Base-by-base conservation (phyloP, 352 stramenopile genomes). In the Phytophthora pistaciae region DNA sequence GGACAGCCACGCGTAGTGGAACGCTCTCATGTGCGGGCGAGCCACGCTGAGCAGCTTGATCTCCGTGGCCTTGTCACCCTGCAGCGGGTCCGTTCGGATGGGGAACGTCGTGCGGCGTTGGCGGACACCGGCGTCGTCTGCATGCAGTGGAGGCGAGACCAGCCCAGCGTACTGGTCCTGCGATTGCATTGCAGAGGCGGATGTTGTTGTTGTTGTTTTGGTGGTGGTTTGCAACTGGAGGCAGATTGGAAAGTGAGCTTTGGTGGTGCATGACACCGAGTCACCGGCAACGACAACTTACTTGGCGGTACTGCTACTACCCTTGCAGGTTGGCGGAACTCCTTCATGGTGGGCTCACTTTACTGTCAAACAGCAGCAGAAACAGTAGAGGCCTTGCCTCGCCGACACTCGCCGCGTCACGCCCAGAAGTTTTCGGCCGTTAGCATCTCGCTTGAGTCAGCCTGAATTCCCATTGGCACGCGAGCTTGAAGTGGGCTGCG, bases 1-100 rank as follows among this genome's bases (percentile, higher is more conserved):
- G 44, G 80, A 94, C 14, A 98, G 70, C 94, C 94, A 98, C 18
- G 91, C 75, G 72, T 85, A 93, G 83, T 98, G 95, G 79, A 99
- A 98, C 23, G 93, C 91, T 54, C 95, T 88, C 94, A 98, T 98
- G 78, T 98, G 95, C 0, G 96, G 95, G 14, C 73, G 56, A 14
- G 55, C 42, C 1, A 69, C 58, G 33, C 73, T 80, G 5, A 86
- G 58, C 10, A 79, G 56, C 38, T 72, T 71, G 33, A 86, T 75
- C 62, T 86, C 70, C n/a, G 46, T 52, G 31, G 63, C 66, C 31
- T 79, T 75, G 46, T 80, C 66, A 23, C 70, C 65, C 66, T 86
- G 73, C 55, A 81, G 42, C 27, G 64, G 66, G 56, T 86, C 75
- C 29, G 79, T 85, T 55, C 59, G 69, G 16, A 81, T 65, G 7